Evolutionary conservation across 1,284 basidiomycete species (phyloP).

Genomic region (Puccinia coronata): DNA sequence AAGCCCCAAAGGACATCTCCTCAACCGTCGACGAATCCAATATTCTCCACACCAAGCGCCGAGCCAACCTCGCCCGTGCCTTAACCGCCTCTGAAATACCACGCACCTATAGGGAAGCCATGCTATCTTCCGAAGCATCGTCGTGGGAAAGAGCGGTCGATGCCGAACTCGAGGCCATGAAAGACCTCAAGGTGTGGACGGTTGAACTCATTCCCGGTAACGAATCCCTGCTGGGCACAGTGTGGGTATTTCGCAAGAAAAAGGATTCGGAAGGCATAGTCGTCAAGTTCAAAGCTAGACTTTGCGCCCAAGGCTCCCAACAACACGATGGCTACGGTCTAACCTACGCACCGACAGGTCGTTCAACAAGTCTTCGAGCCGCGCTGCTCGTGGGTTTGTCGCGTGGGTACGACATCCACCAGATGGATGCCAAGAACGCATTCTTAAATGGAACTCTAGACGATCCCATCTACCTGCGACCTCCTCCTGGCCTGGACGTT

Average conservation of each 20-base stretch:
- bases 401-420: neutral
- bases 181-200: neutral
- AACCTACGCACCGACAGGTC: neutral
- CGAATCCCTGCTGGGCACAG: neutral
- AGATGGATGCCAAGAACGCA: neutral
- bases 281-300: neutral
- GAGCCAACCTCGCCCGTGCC: neutral
- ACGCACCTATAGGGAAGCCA: neutral
- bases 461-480: neutral
- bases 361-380: neutral
- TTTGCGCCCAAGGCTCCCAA: neutral
- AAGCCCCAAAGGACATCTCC: neutral
- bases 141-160: neutral
- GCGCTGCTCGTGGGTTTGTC: neutral
- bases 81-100: neutral
- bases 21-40: neutral
- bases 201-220: neutral
- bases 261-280: neutral
- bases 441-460: slow-evolving; percentile 24
- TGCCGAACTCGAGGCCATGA: neutral
- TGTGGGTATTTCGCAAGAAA: neutral
- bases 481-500: neutral
- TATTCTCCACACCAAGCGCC: neutral
- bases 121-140: neutral
- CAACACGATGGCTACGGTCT: neutral